Conservation (phyloP, 768 basidiomycete genomes). For the Kwoniella sp. region DNA sequence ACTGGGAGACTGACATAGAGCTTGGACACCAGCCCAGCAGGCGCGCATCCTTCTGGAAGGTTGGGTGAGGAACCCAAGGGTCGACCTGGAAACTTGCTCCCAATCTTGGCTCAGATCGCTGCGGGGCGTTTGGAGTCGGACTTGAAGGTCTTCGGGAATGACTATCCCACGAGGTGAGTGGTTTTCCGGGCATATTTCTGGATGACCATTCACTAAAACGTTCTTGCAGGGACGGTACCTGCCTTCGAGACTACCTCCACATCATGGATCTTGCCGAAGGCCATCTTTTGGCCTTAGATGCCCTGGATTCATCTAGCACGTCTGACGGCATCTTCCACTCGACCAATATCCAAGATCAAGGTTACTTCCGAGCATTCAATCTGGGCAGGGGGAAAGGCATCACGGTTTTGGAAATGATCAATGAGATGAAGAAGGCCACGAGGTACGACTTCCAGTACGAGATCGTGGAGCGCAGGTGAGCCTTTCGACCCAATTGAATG, state of each 20-base stretch:
- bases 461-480: constrained; percentile 84
- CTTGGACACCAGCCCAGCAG: constrained; percentile 73
- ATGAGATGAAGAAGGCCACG: constrained; percentile 89
- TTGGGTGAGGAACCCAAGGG: constrained; percentile 99
- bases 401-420: constrained; percentile 89
- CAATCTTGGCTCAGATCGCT: constrained; percentile 91
- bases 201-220: background rate
- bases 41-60: constrained; percentile 88
- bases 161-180: constrained; percentile 86
- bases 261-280: constrained; percentile 93
- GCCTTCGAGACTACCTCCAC: constrained; percentile 76
- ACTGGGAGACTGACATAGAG: background rate
- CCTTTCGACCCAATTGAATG: constrained; percentile 5
- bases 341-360: constrained; percentile 56
- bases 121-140: constrained; percentile 76
- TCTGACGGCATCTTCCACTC: constrained; percentile 62
- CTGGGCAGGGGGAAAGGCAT: constrained; percentile 89
- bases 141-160: constrained; percentile 86
- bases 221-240: constrained; percentile 78
- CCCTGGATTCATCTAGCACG: constrained; percentile 59
- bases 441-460: constrained; percentile 85
- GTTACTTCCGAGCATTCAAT: constrained; percentile 88
- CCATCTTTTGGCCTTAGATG: constrained; percentile 86
- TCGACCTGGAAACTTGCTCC: constrained; percentile 89
- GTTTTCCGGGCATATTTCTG: constrained; percentile 6